These are phyloP conservation scores for Fusarium tjaetaba DNA, from an alignment of 2,329 filamentous ascomycete genomes.

Conservation along the genomic window DNA sequence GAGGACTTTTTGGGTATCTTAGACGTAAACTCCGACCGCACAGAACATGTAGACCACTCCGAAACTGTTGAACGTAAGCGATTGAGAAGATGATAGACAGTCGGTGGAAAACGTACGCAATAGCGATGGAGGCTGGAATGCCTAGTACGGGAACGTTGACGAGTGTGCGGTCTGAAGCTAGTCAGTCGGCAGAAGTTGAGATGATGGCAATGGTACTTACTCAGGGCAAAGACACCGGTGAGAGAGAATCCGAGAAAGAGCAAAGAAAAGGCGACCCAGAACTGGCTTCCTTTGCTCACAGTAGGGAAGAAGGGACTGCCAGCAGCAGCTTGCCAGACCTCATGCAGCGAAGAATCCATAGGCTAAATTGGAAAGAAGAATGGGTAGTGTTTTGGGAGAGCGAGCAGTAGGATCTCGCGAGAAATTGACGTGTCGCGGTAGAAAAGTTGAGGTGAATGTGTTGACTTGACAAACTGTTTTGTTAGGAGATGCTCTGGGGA, in stretches of 20 bases:
- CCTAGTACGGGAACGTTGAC: slow-evolving; percentile 81
- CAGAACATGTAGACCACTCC: slow-evolving; percentile 99
- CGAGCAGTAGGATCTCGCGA: neutral
- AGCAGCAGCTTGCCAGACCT: slow-evolving; percentile 93
- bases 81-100: neutral
- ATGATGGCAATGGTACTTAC: slow-evolving; percentile 60
- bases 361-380: slow-evolving; percentile 45
- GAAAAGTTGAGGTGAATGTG: slow-evolving; percentile 4
- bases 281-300: slow-evolving; percentile 84
- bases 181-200: slow-evolving; percentile 27
- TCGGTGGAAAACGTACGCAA: slow-evolving; percentile 74
- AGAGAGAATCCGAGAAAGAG: slow-evolving; percentile 77
- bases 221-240: slow-evolving; percentile 84
- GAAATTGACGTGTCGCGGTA: slow-evolving; percentile 1
- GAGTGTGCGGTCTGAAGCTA: slow-evolving; percentile 78
- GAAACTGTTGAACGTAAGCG: slow-evolving; percentile 66
- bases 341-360: slow-evolving; percentile 84
- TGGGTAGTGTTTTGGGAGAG: neutral
- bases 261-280: slow-evolving; percentile 80
- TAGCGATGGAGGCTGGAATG: slow-evolving; percentile 84
- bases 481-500: slow-evolving; percentile 37
- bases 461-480: slow-evolving; percentile 18
- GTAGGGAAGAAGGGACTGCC: slow-evolving; percentile 84
- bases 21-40: slow-evolving; percentile 98
- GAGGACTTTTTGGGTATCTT: slow-evolving; percentile 59